Evolutionary conservation across 2,329 filamentous ascomycete genomes (phyloP), one percentile per base, ranked within the genome.

Genomic region (Neocucurbitaria cava): DNA sequence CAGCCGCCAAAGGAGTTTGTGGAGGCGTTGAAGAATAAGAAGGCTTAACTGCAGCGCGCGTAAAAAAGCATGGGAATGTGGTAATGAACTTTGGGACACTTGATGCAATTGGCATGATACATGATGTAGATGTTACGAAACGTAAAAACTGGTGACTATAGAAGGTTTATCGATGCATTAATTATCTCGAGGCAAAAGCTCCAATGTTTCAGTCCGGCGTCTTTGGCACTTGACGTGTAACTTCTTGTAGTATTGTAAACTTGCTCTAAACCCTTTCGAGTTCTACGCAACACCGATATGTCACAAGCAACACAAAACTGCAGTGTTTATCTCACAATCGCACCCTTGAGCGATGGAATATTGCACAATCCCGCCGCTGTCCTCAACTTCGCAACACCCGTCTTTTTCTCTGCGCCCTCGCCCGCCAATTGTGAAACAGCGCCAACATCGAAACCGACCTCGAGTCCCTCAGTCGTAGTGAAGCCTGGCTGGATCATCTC

Each of bases 401-500:
- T 81, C 75, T 83, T 83, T 64, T 79, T 84, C 39, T 78, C 77
- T 64, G 83, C 81, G 44, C 83, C 90, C 58, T 88, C 85, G 76
- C 89, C 89, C 70, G 89, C 87, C 54, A 94, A 81, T 77, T 89
- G 87, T 77, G 91, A 89, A 31, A 96, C 91, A 41, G 82, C 87
- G 40, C 79, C 83, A 3, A 90, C 90, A 70, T 98, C 90, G 73
- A 98, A 99, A 0, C 85, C 92, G 31, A 96, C 94, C 78, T 93
- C 90, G 46, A 94, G 82, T 42, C 77, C 78, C 7, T 89, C 89
- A 1, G 89, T 96, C 7, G 94, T 99, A 26, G 91, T 96, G 80
- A 98, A 98, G 0, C 94, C 95, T 1, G 93, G 92, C 83, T 98
- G 94, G 79, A 96, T 91, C 9, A 85, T 91, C 83, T 99, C 95